Evolutionary conservation across 2,329 filamentous ascomycete genomes (phyloP).

Genomic region (Diplodia scrobiculata): DNA sequence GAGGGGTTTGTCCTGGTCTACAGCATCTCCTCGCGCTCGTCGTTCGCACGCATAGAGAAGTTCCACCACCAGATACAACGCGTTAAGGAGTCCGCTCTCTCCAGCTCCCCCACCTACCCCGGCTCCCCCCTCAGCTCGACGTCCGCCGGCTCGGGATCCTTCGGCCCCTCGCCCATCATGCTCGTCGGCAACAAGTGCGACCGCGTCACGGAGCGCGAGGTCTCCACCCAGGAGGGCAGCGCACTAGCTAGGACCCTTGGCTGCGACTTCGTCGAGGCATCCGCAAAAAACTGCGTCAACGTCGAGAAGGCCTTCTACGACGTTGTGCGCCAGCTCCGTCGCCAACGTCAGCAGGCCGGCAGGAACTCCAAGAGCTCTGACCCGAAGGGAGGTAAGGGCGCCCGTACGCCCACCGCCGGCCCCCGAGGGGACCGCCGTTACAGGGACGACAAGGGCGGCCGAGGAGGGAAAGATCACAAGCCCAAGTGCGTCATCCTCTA

Average conservation of each 20-base stretch:
- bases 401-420: conserved; percentile 13
- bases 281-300: conserved; percentile 97
- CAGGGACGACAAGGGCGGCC: conserved; percentile 28
- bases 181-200: conserved; percentile 98
- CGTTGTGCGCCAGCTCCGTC: conserved; percentile 85
- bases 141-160: conserved; percentile 55
- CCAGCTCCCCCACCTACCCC: conserved; percentile 73
- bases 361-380: conserved; percentile 29
- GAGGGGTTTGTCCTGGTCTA: conserved; percentile 98
- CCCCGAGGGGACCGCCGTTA: conserved; percentile 22
- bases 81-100: conserved; percentile 83
- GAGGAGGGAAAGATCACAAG: conserved; percentile 28
- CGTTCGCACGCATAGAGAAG: conserved; percentile 89
- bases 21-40: conserved; percentile 95
- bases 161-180: conserved; percentile 86
- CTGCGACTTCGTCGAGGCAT: conserved; percentile 96
- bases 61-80: conserved; percentile 97
- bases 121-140: conserved; percentile 69
- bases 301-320: conserved; percentile 99
- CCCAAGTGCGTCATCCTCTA: conserved; percentile 29
- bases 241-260: conserved; percentile 87
- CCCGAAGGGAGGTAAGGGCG: conserved; percentile 26
- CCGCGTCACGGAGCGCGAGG: conserved; percentile 90
- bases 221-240: conserved; percentile 93
- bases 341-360: conserved; percentile 64